Evolutionary conservation across 768 basidiomycete species (phyloP), one percentile per base, ranked within the genome.

Genomic region (Boletus edulis): DNA sequence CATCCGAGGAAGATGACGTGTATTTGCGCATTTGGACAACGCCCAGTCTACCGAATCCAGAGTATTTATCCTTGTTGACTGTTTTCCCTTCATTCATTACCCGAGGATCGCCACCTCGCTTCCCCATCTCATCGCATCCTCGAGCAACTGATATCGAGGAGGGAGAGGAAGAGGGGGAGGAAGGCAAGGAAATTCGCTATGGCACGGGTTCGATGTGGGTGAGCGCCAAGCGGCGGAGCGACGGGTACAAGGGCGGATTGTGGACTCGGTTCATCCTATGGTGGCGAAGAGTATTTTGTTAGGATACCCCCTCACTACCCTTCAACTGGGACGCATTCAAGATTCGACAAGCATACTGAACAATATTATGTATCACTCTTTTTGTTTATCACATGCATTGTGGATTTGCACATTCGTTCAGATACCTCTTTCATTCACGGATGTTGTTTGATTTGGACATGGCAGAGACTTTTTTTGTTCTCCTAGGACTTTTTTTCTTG

Each of bases 161-260:
- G 66, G 89, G 83, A 24, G 81, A 81, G 52, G 81, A 82, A 46
- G 78, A 80, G 44, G 73, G 76, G 37, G 73, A 68, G 17, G 82
- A 83, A 60, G 77, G 76, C 56, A 80, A 79, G 52, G 79, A 80
- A 35, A 78, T 93, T 54, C 80, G 79, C 31, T 83, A 84, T 67
- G 92, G 92, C 18, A 94, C 92, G n/a, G 92, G 92, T 9, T 75
- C 79, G 45, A 87, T 95, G 81, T 91, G 88, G 86, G 72, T 91
- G 29, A 85, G 89, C 52, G 66, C 77, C 20, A 82, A 79, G 62
- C 65, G 71, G 42, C 84, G 93, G 37, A 71, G 73, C 38, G 76
- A 79, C 29, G 86, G 83, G 12, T 93, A 85, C 84, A 75, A 82
- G 64, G 91, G 92, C 20, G 77, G 82, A 42, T 89, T 85, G 82